These are phyloP conservation scores for Penicillium coffeae DNA, from an alignment of 495 filamentous ascomycete species.

Conservation along the genomic window DNA sequence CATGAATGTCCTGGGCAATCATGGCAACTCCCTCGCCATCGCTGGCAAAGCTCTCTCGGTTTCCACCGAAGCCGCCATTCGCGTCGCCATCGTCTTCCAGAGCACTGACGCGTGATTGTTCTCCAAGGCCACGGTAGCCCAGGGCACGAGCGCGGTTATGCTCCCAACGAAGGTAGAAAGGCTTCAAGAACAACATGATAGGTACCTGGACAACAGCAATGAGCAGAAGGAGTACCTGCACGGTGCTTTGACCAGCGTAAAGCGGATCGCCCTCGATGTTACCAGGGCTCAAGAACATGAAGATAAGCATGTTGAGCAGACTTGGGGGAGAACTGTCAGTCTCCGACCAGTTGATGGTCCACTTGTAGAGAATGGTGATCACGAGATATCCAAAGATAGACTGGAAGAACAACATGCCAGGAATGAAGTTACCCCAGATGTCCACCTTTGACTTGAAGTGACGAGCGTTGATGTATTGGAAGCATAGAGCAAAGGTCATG, in stretches of 20 bases:
- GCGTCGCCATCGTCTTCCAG: constrained; percentile 73
- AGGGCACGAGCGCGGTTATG: constrained; percentile 81
- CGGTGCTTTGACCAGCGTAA: constrained; percentile 66
- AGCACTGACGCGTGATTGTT: constrained; percentile 78
- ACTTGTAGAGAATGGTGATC: constrained; percentile 92
- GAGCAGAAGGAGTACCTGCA: constrained; percentile 79
- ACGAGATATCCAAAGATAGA: constrained; percentile 97
- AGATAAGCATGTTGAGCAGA: constrained; percentile 97
- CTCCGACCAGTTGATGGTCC: constrained; percentile 82
- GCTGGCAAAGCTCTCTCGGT: constrained; percentile 70
- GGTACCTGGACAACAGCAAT: constrained; percentile 84
- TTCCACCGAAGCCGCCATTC: constrained; percentile 39
- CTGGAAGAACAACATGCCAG: constrained; percentile 99
- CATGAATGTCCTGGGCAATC: constrained; percentile 79
- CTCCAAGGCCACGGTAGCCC: constrained; percentile 90
- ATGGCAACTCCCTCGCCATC: constrained; percentile 87
- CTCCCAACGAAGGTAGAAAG: constrained; percentile 86
- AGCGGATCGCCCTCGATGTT: constrained; percentile 62
- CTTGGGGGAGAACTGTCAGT: constrained; percentile 67
- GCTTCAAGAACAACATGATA: constrained; percentile 89
- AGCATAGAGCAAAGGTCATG: constrained; percentile 96
- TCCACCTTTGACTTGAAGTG: constrained; percentile 94
- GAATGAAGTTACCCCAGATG: constrained; percentile 94
- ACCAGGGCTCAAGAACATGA: constrained; percentile 95
- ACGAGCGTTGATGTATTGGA: constrained; percentile 87